Evolutionary conservation across 306 rosid genomes (phyloP).

Genomic region (Cucurbita ficifolia): DNA sequence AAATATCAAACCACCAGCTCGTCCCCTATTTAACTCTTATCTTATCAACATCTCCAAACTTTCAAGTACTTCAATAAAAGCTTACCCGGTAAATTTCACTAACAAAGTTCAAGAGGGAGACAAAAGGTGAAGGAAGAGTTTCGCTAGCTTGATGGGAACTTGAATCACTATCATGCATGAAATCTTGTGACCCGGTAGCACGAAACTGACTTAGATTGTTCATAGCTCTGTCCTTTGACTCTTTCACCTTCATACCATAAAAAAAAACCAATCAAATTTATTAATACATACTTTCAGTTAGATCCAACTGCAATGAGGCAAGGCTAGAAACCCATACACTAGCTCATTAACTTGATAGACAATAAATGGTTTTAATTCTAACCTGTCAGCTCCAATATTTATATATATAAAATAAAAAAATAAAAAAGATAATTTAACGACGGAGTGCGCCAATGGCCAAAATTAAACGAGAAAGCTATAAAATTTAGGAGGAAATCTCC

Average conservation of each 20-base stretch:
- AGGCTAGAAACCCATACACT: not conserved
- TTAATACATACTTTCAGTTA: not conserved
- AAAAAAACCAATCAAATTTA: not conserved
- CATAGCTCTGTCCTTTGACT: slow-evolving; percentile 85
- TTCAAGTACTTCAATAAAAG: not conserved
- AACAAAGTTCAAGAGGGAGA: slow-evolving; percentile 86
- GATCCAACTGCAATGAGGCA: not conserved
- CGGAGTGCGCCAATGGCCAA: not conserved
- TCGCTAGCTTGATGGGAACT: slow-evolving; percentile 40
- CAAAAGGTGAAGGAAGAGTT: slow-evolving; percentile 35
- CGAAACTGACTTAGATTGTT: slow-evolving; percentile 61
- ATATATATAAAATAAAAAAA: too few species aligned
- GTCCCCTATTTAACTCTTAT: not conserved
- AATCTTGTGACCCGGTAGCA: slow-evolving; percentile 51
- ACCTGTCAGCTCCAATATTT: not conserved
- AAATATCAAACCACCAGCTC: not conserved
- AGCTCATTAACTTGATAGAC: not conserved
- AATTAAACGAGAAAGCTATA: not conserved
- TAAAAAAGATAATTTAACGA: not conserved
- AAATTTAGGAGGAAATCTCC: not conserved
- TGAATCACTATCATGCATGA: slow-evolving; percentile 34
- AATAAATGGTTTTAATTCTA: not conserved
- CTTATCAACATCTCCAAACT: not conserved
- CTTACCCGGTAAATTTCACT: slow-evolving; percentile 83
- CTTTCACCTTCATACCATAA: slow-evolving; percentile 59